Percentiles rank a stretch among this genome's conserved stretches.
phyloP scores from a whole-genome alignment of 83 land plant genomes.

The Picea mariana region DNA sequence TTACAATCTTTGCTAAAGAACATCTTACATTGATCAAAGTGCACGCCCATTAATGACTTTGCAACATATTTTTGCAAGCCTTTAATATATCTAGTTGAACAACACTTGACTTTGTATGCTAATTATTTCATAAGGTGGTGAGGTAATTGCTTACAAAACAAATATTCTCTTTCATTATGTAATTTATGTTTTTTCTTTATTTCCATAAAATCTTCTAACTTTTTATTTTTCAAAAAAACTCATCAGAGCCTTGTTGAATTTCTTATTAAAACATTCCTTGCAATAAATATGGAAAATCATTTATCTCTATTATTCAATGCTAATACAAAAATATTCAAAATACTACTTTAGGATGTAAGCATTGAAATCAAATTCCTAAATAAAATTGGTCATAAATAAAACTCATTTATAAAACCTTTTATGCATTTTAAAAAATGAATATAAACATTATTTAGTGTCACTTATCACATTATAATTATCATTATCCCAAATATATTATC shows the following conservation, averaged over 20 bases:
- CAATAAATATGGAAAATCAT: conserved; percentile 43
- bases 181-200: conserved; percentile 49
- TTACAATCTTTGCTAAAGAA: conserved; percentile 4
- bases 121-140: conserved; percentile 51
- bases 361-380: conserved; percentile 39
- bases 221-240: conserved; percentile 91
- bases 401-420: not conserved
- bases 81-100: conserved; percentile 61
- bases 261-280: conserved; percentile 72
- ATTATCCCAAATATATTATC: no score
- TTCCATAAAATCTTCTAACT: conserved; percentile 72
- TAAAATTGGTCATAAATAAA: conserved; percentile 10
- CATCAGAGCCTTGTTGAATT: conserved; percentile 89
- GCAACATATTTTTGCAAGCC: conserved; percentile 19
- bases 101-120: conserved; percentile 49
- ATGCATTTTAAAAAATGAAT: not conserved
- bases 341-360: conserved; percentile 37
- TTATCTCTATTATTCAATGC: conserved; percentile 65
- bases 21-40: conserved; percentile 21
- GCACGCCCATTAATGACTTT: conserved; percentile 15
- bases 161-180: conserved; percentile 52
- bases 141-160: conserved; percentile 35
- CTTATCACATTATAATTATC: no score
- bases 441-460: not conserved
- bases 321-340: conserved; percentile 81